Conservation (phyloP, 306 rosid species). For the Comarum palustre region DNA sequence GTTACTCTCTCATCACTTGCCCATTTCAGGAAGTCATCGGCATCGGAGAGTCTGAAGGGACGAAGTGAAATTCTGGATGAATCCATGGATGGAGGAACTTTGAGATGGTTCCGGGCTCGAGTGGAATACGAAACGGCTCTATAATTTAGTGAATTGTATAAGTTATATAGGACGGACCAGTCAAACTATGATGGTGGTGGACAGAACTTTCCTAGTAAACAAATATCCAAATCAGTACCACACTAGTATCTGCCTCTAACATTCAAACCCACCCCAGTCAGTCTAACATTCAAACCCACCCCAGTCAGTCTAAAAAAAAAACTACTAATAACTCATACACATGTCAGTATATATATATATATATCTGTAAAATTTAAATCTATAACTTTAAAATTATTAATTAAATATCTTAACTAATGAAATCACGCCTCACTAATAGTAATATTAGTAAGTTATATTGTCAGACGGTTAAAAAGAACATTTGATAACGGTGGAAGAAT, state of each 20-base stretch:
- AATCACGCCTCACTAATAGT: too few species aligned
- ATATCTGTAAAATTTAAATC: too few species aligned
- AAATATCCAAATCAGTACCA: too few species aligned
- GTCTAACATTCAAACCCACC: too few species aligned
- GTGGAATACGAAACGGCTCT: background rate
- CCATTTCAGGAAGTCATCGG: constrained; percentile 36
- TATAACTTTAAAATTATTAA: too few species aligned
- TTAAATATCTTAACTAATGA: too few species aligned
- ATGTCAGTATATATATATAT: too few species aligned
- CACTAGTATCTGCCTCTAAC: too few species aligned
- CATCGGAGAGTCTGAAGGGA: constrained; percentile 33
- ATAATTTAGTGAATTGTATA: background rate
- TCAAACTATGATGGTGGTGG: background rate
- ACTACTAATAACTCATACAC: too few species aligned
- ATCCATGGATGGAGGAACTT: constrained; percentile 1
- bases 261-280: too few species aligned
- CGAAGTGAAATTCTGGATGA: constrained; percentile 29
- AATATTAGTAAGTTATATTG: too few species aligned
- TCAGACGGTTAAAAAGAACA: background rate
- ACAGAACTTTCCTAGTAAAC: background rate
- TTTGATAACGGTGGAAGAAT: background rate
- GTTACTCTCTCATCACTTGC: constrained; percentile 35
- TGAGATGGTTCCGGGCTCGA: background rate
- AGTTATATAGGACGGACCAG: background rate
- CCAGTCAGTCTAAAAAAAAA: too few species aligned